These are phyloP conservation scores for Vitis amurensis DNA, from an alignment of 164 flowering plant species.

Conservation along the genomic window DNA sequence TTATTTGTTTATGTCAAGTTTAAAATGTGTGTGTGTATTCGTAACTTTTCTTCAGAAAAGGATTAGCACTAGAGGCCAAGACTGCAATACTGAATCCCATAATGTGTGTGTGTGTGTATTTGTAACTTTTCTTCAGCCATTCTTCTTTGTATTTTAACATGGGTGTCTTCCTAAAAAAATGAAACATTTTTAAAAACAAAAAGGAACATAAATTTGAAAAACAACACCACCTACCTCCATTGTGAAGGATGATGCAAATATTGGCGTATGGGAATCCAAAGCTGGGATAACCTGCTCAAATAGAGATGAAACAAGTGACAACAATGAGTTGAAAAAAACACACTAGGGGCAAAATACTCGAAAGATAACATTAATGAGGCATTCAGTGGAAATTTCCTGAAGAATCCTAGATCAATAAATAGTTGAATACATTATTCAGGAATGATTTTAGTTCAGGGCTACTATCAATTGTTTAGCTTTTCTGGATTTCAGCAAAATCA, in stretches of 20 bases:
- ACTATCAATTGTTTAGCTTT: too few species aligned
- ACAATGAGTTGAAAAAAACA: neutral
- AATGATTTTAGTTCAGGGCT: neutral
- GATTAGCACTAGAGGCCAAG: too few species aligned
- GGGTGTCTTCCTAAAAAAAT: neutral
- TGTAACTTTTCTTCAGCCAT: too few species aligned
- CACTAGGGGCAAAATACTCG: neutral
- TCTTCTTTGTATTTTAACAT: too few species aligned
- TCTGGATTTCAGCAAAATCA: too few species aligned
- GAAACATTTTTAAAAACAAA: neutral
- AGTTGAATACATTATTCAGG: neutral
- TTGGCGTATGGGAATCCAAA: constrained; percentile 83
- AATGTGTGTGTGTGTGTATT: too few species aligned
- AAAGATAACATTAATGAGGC: neutral
- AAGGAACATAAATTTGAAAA: neutral
- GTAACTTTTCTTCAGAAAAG: too few species aligned
- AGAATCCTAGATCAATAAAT: neutral
- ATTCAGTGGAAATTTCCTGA: neutral
- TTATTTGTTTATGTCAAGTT: too few species aligned
- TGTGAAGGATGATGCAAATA: constrained; percentile 96
- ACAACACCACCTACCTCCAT: constrained; percentile 71
- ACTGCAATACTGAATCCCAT: too few species aligned
- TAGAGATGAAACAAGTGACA: constrained; percentile 5
- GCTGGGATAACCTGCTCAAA: constrained; percentile 88
- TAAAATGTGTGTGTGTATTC: too few species aligned